Evolutionary conservation across 2,329 filamentous ascomycete species (phyloP), one percentile per base, ranked within the genome.

Genomic region (Alternaria gansuensis): DNA sequence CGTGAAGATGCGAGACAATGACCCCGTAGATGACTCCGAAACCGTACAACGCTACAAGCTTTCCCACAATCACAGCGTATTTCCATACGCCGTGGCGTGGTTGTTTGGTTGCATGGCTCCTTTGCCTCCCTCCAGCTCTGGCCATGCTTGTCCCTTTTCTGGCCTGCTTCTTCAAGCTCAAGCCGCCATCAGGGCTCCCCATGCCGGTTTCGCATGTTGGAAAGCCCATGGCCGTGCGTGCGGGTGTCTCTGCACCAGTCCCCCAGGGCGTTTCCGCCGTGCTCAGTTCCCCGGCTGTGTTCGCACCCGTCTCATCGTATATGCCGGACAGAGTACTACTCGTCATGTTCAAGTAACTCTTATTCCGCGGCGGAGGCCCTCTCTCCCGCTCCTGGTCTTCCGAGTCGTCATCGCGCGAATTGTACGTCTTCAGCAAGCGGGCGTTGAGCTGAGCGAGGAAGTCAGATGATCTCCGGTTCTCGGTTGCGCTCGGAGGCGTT

Each of bases 241-340:
- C 72, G 3, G 91, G 91, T 0, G 90, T 91, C 73, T 91, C 86
- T 31, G 90, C 86, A 34, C 91, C 92, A 0, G 88, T 90, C 24
- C 90, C 91, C 89, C 90, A 95, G 2, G 92, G 92, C 10, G 90
- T 93, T 54, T 84, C 82, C 3, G 83, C 77, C 62, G 88, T 87
- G 64, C 87, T 86, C 40, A 61, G 49, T 21, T 70, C 70, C 17
- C 65, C 68, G 11, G 67, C 60, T 9, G 69, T 69, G 51, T 62
- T 66, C 11, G 59, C 59, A 40, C 65, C 68, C n/a, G 69, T 67
- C 52, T 74, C 75, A 46, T 75, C 88, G 81, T 96, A 99, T 71
- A 99, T 99, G 54, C 95, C 94, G 67, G 90, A 91, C 5, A 99
- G 85, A 0, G 95, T 97, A 2, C 92, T 93, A 9, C 91, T 89